Evolutionary conservation across 345 rosid genomes (phyloP), one percentile per base, ranked within the genome.

Genomic region (Eucalyptus tenuipes): DNA sequence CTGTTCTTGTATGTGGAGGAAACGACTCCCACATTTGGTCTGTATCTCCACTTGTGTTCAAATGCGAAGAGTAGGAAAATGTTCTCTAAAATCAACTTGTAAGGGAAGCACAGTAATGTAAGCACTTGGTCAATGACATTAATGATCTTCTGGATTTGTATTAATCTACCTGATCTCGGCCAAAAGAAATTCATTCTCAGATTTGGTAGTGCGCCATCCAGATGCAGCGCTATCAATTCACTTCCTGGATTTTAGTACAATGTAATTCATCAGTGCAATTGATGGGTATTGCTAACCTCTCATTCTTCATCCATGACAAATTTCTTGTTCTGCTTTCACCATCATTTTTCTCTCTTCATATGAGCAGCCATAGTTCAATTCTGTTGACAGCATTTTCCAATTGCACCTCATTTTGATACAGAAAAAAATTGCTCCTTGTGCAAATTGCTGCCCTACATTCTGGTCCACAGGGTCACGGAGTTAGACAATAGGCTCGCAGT

Each of bases 381-480:
- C 64, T 85, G 31, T 40, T 31, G 10, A 49, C 40, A 5, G 55
- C 61, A 42, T 50, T 86, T 50, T 20, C 29, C 84, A 75, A 18
- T 86, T 33, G 87, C 24, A 33, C 45, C 57, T 33, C 14, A 52
- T 86, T 49, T 49, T 86, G 29, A 52, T 50, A 86, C 86, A 89
- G 88, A 89, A 40, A 87, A 55, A 42, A 87, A 82, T 45, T 44
- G 66, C n/a, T 88, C 88, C 27, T 29, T 89, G 57, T 55, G 85
- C 49, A 86, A 85, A 5, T 27, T 57, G 61, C 87, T 87, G 50
- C 61, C 88, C 90, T 86, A 64, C 37, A 45, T 89, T 42, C 90
- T 96, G 87, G 88, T 53, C 17, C 98, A 96, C 88, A 95, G 93
- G 90, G 96, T 97, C 59, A 91, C 97, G n/a, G 94, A 93, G 25